These are phyloP conservation scores for Chamaenerion angustifolium DNA, from an alignment of 345 rosid species.

Conservation along the genomic window DNA sequence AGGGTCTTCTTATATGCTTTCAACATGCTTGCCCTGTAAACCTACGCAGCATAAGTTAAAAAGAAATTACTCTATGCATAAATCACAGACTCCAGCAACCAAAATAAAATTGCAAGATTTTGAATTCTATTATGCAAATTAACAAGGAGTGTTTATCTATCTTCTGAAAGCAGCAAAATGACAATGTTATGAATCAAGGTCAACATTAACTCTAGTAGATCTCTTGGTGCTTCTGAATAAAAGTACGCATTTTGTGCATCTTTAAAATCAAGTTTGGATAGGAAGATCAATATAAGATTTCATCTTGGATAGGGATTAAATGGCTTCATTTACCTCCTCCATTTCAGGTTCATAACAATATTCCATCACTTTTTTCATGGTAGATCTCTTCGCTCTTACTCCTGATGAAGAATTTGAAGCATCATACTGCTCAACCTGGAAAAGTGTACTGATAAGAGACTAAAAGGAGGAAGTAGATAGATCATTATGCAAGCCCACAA, in stretches of 20 bases:
- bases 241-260: too few relatives aligned
- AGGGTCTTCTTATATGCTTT: slow-evolving; percentile 85
- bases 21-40: slow-evolving; percentile 88
- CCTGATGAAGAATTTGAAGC: slow-evolving; percentile 36
- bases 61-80: background rate
- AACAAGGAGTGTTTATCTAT: too few relatives aligned
- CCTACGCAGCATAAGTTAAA: slow-evolving; percentile 21
- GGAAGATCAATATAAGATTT: too few relatives aligned
- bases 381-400: slow-evolving; percentile 54
- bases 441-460: slow-evolving; percentile 3
- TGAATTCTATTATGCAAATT: too few relatives aligned
- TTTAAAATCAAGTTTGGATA: too few relatives aligned
- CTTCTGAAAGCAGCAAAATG: too few relatives aligned
- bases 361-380: slow-evolving; percentile 66
- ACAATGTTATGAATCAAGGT: too few relatives aligned
- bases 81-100: background rate
- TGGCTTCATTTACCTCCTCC: slow-evolving; percentile 62
- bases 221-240: too few relatives aligned
- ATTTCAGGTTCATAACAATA: slow-evolving; percentile 94
- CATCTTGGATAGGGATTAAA: background rate
- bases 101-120: background rate
- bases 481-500: slow-evolving; percentile 3
- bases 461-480: background rate
- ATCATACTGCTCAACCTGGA: slow-evolving; percentile 64
- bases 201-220: too few relatives aligned